Evolutionary conservation across 2,329 filamentous ascomycete genomes (phyloP).

Genomic region (Geosmithia morbida): DNA sequence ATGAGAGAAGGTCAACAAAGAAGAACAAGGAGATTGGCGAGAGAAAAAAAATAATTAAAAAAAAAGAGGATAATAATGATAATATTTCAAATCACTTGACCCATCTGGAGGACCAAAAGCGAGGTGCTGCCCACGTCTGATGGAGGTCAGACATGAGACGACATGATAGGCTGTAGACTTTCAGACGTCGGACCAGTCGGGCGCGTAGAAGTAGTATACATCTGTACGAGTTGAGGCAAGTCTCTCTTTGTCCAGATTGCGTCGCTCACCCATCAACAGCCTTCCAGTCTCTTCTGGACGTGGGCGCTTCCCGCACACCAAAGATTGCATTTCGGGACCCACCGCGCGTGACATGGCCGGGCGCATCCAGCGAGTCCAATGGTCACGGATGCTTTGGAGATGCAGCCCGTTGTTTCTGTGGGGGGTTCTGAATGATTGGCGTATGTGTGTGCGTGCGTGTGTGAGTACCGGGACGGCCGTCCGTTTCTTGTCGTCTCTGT

Average conservation of each 20-base stretch:
- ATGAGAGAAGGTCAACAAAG: not conserved
- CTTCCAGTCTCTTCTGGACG: constrained; percentile 10
- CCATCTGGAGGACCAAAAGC: not conserved
- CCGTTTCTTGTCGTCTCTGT: too few relatives aligned
- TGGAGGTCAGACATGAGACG: constrained; percentile 1
- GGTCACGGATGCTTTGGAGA: constrained; percentile 4
- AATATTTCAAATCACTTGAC: not conserved
- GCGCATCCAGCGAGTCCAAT: constrained; percentile 25
- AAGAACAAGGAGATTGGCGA: not conserved
- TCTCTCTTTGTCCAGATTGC: too few relatives aligned
- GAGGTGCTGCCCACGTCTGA: constrained; percentile 2
- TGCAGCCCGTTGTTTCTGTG: not conserved
- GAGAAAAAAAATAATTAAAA: not conserved
- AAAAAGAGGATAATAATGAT: not conserved
- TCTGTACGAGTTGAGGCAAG: too few relatives aligned
- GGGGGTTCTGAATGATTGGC: not conserved
- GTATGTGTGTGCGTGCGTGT: not conserved
- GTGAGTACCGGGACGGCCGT: too few relatives aligned
- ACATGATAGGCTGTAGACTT: constrained; percentile 1
- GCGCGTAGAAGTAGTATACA: constrained; percentile 3
- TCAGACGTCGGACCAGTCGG: constrained; percentile 2
- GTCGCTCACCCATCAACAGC: too few relatives aligned
- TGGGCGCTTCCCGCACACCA: constrained; percentile 18
- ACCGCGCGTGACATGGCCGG: constrained; percentile 21
- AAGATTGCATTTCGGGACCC: constrained; percentile 16